Percentiles rank a stretch among this genome's conserved stretches.
phyloP scores from a whole-genome alignment of 352 stramenopile genomes.

The Phytophthora sojae region DNA sequence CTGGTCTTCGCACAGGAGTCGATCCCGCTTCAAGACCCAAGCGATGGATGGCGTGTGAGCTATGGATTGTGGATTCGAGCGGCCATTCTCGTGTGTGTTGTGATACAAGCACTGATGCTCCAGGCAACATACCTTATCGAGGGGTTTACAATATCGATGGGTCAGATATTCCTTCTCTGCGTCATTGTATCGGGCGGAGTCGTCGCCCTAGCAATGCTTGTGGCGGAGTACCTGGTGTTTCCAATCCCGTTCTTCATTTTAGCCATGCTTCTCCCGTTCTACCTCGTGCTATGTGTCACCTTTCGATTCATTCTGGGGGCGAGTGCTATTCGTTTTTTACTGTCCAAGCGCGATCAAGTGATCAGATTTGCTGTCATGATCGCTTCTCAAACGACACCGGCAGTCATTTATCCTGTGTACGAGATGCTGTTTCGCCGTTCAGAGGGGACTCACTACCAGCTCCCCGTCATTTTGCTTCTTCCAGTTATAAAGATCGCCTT shows the following conservation, averaged over 20 bases:
- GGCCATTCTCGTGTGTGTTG: neutral
- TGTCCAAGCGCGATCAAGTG: neutral
- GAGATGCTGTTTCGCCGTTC: neutral
- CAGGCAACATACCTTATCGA: slow-evolving; percentile 9
- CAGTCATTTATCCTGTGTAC: neutral
- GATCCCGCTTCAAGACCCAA: slow-evolving; percentile 5
- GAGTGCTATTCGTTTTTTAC: neutral
- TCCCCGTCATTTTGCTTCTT: neutral
- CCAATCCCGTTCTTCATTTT: slow-evolving; percentile 12
- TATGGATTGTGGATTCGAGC: slow-evolving; percentile 8
- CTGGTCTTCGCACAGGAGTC: neutral
- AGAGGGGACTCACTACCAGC: neutral
- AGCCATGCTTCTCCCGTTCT: neutral
- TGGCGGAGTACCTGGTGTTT: slow-evolving; percentile 6
- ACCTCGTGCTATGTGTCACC: neutral
- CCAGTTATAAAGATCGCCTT: neutral
- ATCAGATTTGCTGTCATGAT: neutral
- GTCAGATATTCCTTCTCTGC: neutral
- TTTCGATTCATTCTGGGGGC: slow-evolving; percentile 1
- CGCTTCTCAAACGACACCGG: neutral
- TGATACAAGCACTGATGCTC: neutral
- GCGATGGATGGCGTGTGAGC: neutral
- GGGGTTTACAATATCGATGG: neutral
- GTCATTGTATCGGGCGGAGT: neutral
- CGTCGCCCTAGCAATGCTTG: neutral